Evolutionary conservation across 371 early-diverging fungal species (phyloP).

Genomic region (Mortierella sp.): DNA sequence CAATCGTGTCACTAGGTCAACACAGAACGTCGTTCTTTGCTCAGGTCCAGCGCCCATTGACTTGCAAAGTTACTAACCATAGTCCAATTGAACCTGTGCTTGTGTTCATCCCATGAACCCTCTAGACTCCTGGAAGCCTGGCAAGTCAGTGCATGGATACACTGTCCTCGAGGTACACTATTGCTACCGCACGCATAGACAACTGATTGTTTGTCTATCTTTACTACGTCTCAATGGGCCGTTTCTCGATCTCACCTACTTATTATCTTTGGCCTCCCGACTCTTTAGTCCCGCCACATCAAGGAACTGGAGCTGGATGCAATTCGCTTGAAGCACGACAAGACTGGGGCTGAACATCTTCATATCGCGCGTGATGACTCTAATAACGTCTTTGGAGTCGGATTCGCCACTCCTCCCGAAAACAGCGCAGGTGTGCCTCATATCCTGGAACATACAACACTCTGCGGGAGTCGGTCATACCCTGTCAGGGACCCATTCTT

Average conservation of each 20-base stretch:
- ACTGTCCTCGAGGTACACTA: slow-evolving; percentile 49
- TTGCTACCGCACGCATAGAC: background rate
- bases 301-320: slow-evolving; percentile 79
- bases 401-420: slow-evolving; percentile 87
- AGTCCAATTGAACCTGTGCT: background rate
- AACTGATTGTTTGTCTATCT: background rate
- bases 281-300: slow-evolving; percentile 41
- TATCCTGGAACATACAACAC: slow-evolving; percentile 95
- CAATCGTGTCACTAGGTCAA: background rate
- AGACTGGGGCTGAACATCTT: slow-evolving; percentile 89
- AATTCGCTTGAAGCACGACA: slow-evolving; percentile 75
- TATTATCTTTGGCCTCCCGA: background rate
- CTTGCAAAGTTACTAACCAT: background rate
- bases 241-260: background rate
- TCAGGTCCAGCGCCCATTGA: background rate
- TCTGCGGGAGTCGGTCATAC: slow-evolving; percentile 90
- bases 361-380: slow-evolving; percentile 89
- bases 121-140: slow-evolving; percentile 49
- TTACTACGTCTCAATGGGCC: background rate
- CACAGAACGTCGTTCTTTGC: background rate
- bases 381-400: slow-evolving; percentile 94
- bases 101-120: too few species aligned
- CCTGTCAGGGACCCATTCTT: slow-evolving; percentile 98
- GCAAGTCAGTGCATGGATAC: slow-evolving; percentile 52
- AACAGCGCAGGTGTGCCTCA: slow-evolving; percentile 94